Percentiles rank a stretch among this genome's conserved stretches.
Conservation (phyloP, 169 alveolate species). For the Plasmodium cynomolgi region DNA sequence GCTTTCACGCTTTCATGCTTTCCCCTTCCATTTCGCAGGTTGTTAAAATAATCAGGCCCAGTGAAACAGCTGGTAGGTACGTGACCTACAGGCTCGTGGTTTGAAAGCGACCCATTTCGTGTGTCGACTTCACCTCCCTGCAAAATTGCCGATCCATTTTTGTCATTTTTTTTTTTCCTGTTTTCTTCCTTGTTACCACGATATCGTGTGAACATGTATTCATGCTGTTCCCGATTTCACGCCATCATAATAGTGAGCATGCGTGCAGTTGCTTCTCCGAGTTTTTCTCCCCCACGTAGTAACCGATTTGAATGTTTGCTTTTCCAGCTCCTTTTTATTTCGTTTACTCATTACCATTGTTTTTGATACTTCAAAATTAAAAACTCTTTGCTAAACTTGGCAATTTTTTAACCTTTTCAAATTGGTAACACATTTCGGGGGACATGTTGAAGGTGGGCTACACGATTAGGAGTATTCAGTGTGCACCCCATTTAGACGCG, state of each 20-base stretch:
- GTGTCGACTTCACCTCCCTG: neutral
- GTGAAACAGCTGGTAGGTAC: slow-evolving; percentile 99
- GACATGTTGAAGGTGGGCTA: neutral
- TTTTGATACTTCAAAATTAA: neutral
- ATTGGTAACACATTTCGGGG: neutral
- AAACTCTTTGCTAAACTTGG: neutral
- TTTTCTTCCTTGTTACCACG: neutral
- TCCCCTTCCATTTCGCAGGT: slow-evolving; percentile 79
- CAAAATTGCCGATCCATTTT: neutral
- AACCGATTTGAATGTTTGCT: neutral
- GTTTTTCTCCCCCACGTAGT: neutral
- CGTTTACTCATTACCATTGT: neutral
- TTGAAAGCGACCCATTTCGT: slow-evolving; percentile 17
- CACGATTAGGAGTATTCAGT: neutral
- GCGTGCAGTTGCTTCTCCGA: neutral
- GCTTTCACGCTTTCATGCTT: too few relatives aligned
- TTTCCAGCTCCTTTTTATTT: neutral
- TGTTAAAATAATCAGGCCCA: slow-evolving; percentile 96
- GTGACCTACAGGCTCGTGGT: slow-evolving; percentile 95
- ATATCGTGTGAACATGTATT: neutral
- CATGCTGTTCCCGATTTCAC: neutral
- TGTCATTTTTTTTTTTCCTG: neutral
- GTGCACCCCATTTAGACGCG: neutral
- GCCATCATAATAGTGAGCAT: neutral
- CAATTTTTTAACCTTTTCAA: neutral